Conservation (phyloP, 306 rosid species). For the Begonia masoniana region DNA sequence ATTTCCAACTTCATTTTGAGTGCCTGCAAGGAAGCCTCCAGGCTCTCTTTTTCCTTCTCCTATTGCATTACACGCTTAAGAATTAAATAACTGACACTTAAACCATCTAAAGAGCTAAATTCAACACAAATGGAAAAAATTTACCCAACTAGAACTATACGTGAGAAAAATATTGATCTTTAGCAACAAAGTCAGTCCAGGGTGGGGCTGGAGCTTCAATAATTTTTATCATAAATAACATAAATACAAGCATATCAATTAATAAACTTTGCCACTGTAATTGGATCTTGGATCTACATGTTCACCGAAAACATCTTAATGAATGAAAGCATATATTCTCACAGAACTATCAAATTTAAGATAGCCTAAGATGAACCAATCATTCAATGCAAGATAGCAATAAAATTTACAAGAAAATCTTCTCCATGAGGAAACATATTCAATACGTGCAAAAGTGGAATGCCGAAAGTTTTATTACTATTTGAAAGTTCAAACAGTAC, state of each 20-base stretch:
- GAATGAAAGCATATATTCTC: background rate
- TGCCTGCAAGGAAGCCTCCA: constrained; percentile 52
- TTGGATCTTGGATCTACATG: too few relatives aligned
- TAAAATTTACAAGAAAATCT: background rate
- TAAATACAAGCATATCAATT: too few relatives aligned
- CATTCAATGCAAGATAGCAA: too few relatives aligned
- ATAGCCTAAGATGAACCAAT: too few relatives aligned
- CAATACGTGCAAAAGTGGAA: background rate
- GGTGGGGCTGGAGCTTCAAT: too few relatives aligned
- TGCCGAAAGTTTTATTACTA: background rate
- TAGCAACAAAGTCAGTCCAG: too few relatives aligned
- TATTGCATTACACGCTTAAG: constrained; percentile 22
- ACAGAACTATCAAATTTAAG: background rate
- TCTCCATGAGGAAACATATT: background rate
- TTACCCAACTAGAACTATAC: background rate
- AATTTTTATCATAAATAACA: too few relatives aligned
- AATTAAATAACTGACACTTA: constrained; percentile 2
- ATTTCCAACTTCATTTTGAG: constrained; percentile 55
- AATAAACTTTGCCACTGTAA: too few relatives aligned
- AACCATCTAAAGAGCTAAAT: constrained; percentile 1
- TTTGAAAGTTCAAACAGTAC: constrained; percentile 28
- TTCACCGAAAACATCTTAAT: background rate
- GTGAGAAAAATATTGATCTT: background rate
- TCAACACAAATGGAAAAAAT: background rate
- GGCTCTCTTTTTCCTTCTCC: constrained; percentile 81